Base-by-base conservation (phyloP, 305 asterid species). In the Salvia sclarea region DNA sequence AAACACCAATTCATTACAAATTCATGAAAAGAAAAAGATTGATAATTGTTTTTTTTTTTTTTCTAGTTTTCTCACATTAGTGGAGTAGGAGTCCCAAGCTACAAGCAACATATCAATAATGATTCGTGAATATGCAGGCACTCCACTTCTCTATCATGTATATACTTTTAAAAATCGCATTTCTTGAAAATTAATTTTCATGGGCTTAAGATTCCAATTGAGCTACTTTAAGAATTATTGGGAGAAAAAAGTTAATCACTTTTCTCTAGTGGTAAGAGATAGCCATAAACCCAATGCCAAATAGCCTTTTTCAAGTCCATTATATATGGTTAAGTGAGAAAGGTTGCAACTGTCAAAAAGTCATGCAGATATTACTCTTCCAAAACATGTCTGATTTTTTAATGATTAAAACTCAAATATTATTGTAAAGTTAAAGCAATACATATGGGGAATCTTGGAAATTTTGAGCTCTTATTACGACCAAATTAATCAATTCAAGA, bases 51-150 rank as follows among this genome's bases (percentile, higher is more conserved):
- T n/a, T n/a, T n/a, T 3, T 28, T 3, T 3, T 38, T 10, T 37
- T 38, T 11, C n/a, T 38, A 38, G 44, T 10, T 4, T 10, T 38
- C 13, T 38, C 4, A 38, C 44, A 38, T 38, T 35, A 59, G 59
- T 21, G 17, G 45, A 37, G 10, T 8, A 21, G 9, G 50, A 66
- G 40, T 60, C 31, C 55, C n/a, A 8, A 70, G 37, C 45, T 41
- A 37, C 61, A 70, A 55, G 77, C 54, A 57, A 47, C 52, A 69
- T 58, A 57, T 37, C 72, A 56, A 68, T 75, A 37, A 69, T 81
- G 91, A 82, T 78, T 76, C 79, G 47, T 83, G 91, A 80, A 85
- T 83, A 80, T 87, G 79, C 94, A 79, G 53, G 58, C 43, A 28
- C 37, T 81, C 71, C 69, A 49, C 49, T 81, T 67, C 65, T 64